Percentiles rank a stretch among this genome's conserved stretches.
Conservation (phyloP, 257 asterid species). For the Plectranthus barbatus region DNA sequence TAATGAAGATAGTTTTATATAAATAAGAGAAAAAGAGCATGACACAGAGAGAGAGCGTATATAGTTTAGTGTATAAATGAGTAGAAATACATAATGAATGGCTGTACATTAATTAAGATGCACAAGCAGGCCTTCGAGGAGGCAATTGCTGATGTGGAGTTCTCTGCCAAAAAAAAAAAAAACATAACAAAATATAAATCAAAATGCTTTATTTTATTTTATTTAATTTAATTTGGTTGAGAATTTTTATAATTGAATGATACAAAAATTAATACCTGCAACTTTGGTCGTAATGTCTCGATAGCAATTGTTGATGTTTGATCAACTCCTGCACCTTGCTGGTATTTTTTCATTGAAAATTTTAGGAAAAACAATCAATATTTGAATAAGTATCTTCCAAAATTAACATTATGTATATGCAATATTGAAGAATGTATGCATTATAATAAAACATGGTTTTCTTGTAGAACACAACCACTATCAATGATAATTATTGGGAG, state of each 20-base stretch:
- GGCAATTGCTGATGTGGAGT: conserved; percentile 86
- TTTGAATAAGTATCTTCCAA: too few relatives aligned
- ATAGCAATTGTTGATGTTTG: conserved; percentile 43
- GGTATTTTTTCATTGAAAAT: too few relatives aligned
- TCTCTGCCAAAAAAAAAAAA: conserved; percentile 37
- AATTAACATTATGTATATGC: background rate
- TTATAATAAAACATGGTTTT: too few relatives aligned
- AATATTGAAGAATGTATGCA: background rate
- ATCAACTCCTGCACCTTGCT: conserved; percentile 73
- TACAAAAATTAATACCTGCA: conserved; percentile 38
- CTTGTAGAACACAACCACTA: too few relatives aligned
- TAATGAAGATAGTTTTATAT: too few relatives aligned
- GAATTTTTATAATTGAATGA: background rate
- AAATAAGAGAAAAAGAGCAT: too few relatives aligned
- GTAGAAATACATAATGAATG: background rate
- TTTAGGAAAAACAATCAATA: too few relatives aligned
- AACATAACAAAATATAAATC: background rate
- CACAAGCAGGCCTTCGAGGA: conserved; percentile 72
- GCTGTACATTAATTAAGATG: conserved; percentile 39
- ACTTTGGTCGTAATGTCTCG: conserved; percentile 72
- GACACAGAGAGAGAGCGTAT: too few relatives aligned
- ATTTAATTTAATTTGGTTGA: background rate
- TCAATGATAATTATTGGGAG: too few relatives aligned
- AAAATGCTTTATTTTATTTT: background rate
- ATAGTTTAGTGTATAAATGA: background rate